Conservation (phyloP, 176 grass and related monocot genomes). For the Oryza coarctata region DNA sequence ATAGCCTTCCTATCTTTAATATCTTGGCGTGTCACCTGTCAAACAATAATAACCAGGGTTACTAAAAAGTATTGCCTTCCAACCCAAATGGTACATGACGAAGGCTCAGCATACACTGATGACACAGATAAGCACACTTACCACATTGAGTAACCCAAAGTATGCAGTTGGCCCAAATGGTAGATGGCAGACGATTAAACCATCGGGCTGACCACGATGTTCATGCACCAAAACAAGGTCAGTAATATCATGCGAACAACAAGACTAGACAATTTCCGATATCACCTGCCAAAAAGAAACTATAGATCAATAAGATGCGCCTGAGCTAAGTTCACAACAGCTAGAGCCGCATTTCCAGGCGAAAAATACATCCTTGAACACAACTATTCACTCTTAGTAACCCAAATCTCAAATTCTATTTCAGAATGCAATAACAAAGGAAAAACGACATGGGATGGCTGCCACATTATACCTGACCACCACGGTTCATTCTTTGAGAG, state of each 20-base stretch:
- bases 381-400: not conserved
- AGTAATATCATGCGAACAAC: constrained; percentile 75
- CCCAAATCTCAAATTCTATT: not conserved
- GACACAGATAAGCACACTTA: constrained; percentile 36
- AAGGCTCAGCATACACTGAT: not conserved
- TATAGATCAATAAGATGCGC: not conserved
- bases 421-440: not conserved
- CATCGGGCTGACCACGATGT: constrained; percentile 89
- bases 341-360: not conserved
- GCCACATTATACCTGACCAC: constrained; percentile 60
- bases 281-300: constrained; percentile 55
- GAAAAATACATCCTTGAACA: not conserved
- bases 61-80: not conserved
- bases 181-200: constrained; percentile 86
- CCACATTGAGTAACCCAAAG: constrained; percentile 93
- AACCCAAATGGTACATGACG: not conserved
- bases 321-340: not conserved
- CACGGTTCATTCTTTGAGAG: constrained; percentile 84
- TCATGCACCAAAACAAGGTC: constrained; percentile 93
- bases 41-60: constrained; percentile 8
- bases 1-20: constrained; percentile 90
- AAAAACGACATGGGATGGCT: too few species aligned
- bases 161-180: constrained; percentile 87
- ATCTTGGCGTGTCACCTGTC: constrained; percentile 81
- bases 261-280: constrained; percentile 84